These are phyloP conservation scores for Dactylellina drechsleri DNA, from an alignment of 2,329 filamentous ascomycete species.

Conservation along the genomic window DNA sequence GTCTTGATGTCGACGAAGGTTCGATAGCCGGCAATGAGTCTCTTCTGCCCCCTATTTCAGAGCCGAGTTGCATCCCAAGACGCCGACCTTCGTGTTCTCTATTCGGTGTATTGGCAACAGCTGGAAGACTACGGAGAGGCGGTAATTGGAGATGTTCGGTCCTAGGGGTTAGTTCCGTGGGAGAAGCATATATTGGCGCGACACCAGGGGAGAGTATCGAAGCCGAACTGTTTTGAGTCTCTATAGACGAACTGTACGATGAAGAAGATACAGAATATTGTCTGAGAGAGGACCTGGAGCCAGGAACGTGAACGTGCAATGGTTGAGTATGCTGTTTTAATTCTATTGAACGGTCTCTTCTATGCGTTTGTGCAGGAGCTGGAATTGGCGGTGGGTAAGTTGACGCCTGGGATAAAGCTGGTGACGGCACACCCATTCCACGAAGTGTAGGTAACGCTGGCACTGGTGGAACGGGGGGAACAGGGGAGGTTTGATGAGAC, in stretches of 20 bases:
- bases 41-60: slow-evolving; percentile 22
- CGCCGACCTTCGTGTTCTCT: slow-evolving; percentile 39
- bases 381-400: slow-evolving; percentile 31
- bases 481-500: slow-evolving; percentile 13
- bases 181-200: slow-evolving; percentile 48
- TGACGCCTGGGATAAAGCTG: slow-evolving; percentile 17
- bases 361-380: slow-evolving; percentile 27
- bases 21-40: slow-evolving; percentile 6
- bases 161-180: slow-evolving; percentile 43
- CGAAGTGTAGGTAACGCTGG: slow-evolving; percentile 23
- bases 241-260: slow-evolving; percentile 45
- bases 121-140: slow-evolving; percentile 34
- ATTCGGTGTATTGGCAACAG: slow-evolving; percentile 25
- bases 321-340: slow-evolving; percentile 27
- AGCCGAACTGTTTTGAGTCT: slow-evolving; percentile 43
- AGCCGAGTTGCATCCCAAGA: slow-evolving; percentile 20
- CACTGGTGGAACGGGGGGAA: slow-evolving; percentile 27
- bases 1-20: slow-evolving; percentile 24
- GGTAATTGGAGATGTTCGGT: slow-evolving; percentile 47
- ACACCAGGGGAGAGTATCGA: slow-evolving; percentile 48
- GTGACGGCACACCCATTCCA: slow-evolving; percentile 34
- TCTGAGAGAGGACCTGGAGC: slow-evolving; percentile 44
- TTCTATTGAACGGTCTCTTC: slow-evolving; percentile 46
- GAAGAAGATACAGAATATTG: slow-evolving; percentile 50
- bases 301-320: slow-evolving; percentile 18